A percentile compares a stretch with the other conserved stretches of the same genome.
phyloP scores from a whole-genome alignment of 495 filamentous ascomycete species.

The Penicillium samsonianum region DNA sequence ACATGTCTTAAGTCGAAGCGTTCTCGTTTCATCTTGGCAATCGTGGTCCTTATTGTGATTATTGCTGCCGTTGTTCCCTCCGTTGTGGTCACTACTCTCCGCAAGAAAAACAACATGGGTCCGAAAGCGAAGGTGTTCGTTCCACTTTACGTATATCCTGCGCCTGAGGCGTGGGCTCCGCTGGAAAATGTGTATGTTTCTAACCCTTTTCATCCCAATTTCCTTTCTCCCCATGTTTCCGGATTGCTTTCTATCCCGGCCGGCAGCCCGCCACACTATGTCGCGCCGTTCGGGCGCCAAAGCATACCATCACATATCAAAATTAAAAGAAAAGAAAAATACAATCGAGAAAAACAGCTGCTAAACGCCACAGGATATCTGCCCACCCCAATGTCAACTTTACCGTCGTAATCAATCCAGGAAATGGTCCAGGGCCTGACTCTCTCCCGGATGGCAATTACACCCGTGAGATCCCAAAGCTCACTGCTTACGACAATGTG shows the following conservation, averaged over 20 bases:
- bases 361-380: constrained; percentile 42
- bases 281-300: constrained; percentile 9
- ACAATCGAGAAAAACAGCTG: constrained; percentile 6
- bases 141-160: constrained; percentile 59
- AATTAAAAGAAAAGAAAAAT: constrained; percentile 13
- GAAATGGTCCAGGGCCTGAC: constrained; percentile 52
- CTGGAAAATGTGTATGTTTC: constrained; percentile 48
- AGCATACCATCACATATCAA: no score
- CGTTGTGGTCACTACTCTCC: constrained; percentile 36
- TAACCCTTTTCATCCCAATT: constrained; percentile 21
- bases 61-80: constrained; percentile 40
- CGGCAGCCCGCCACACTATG: constrained; percentile 22
- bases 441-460: constrained; percentile 54
- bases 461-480: constrained; percentile 45
- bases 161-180: constrained; percentile 51
- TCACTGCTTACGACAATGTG: constrained; percentile 50
- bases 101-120: constrained; percentile 42
- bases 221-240: constrained; percentile 7
- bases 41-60: constrained; percentile 33
- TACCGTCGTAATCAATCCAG: constrained; percentile 57
- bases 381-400: constrained; percentile 50
- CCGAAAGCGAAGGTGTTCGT: constrained; percentile 51
- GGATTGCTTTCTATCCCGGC: constrained; percentile 22
- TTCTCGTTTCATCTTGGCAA: constrained; percentile 31
- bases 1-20: constrained; percentile 32